Conservation (phyloP, 2,329 filamentous ascomycete genomes). For the Fusarium begoniae region DNA sequence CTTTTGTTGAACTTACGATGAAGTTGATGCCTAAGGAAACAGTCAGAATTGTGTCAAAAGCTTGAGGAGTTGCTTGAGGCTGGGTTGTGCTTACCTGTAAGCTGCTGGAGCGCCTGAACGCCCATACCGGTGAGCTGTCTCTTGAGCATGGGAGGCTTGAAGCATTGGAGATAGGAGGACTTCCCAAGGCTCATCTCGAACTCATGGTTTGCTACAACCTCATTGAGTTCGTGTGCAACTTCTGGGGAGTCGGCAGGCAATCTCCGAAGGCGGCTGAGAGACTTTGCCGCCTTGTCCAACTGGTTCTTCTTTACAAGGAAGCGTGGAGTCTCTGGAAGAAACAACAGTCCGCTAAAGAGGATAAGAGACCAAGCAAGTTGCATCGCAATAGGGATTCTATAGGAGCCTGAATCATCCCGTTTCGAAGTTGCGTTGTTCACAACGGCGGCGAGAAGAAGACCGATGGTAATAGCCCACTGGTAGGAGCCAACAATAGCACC, state of each 20-base stretch:
- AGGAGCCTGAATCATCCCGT: constrained; percentile 64
- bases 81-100: constrained; percentile 22
- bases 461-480: constrained; percentile 75
- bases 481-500: constrained; percentile 77
- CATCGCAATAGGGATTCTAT: constrained; percentile 70
- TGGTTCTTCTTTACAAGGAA: constrained; percentile 68
- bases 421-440: constrained; percentile 71
- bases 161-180: constrained; percentile 62
- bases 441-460: constrained; percentile 71
- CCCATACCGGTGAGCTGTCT: constrained; percentile 72
- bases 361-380: constrained; percentile 76
- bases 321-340: constrained; percentile 78
- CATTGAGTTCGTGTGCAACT: constrained; percentile 61
- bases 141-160: constrained; percentile 60
- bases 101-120: constrained; percentile 64
- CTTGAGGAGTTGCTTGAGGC: rapidly evolving
- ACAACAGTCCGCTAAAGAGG: constrained; percentile 68
- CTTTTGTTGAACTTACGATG: constrained; percentile 46
- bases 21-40: constrained; percentile 35
- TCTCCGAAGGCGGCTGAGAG: neutral
- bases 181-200: constrained; percentile 65
- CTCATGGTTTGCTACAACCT: constrained; percentile 71
- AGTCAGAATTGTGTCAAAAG: neutral
- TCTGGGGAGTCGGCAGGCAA: neutral
- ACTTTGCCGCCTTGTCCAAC: constrained; percentile 41